Base-by-base conservation (phyloP, 1,284 basidiomycete species). In the Laetiporus sulphureus region DNA sequence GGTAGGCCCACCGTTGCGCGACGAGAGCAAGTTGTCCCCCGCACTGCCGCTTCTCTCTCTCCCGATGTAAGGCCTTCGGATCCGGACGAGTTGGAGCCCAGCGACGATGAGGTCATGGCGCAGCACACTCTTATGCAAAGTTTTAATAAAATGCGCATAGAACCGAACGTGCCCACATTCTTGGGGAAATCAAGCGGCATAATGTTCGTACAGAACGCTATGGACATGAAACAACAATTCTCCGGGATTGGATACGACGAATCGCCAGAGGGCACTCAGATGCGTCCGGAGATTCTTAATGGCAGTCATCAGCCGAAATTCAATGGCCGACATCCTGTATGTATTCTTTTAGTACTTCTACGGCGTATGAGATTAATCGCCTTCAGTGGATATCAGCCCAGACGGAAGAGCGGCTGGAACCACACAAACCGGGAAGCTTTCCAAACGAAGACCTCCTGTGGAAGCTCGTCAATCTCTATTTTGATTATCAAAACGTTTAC, bases 161-260 rank as follows among this genome's bases (percentile, higher is more conserved):
- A 52, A 47, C 55, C 59, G 10, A 48, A 53, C 12, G 55, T 61
- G 36, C 47, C 67, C 47, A 63, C 71, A 25, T 76, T 72, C 55
- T 72, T 72, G 49, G 73, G 73, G 47, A 72, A 73, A 55, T 71
- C 72, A 1, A 73, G 71, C 36, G 68, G 70, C 16, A 64, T 71
- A 5, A 67, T 68, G 44, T 65, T 76, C 36, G 61, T 75, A 29
- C 64, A 68, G 44, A 64, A 67, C 4, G 69, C 75, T 32, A 63
- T 73, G 46, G 67, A 71, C 45, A 62, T 75, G 46, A 75, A 73
- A 51, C 67, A 68, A 25, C 67, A 69, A 37, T 64, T 63, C 38
- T 54, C 58, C 19, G 63, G 63, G 16, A 32, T 45, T 13, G 48
- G 36, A 41, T 16, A 40, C 41, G 34, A 43, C 36, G 47, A 51